Evolutionary conservation across 306 rosid genomes (phyloP), one percentile per base, ranked within the genome.

Genomic region (Castanopsis chinensis): DNA sequence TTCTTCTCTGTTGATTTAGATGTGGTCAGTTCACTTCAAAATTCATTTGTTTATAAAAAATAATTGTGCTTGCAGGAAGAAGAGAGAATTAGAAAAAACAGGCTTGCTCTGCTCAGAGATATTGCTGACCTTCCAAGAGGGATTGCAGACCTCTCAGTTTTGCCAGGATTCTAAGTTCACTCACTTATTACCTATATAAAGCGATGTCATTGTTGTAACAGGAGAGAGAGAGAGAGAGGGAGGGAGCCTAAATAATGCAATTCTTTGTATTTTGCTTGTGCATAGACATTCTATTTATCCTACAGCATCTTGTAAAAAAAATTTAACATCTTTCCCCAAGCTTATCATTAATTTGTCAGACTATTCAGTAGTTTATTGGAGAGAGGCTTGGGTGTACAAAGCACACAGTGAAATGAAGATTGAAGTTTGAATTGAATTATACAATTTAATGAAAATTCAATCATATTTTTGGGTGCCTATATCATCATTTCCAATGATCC

Each of bases 51-150:
- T 59, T 23, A 20, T 5, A 17, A 37, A 69, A 20, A 15, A 19
- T 37, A 37, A 37, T 37, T 72, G 73, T 77, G 53, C 54, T 15
- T 59, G 45, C 83, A 94, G 99, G 99, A 94, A 69, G 95, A 92
- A 23, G 92, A 84, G 57, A 88, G 83, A 68, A 85, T 91, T 76
- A 88, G 99, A 73, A 87, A 83, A 30, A 94, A 94, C 89, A 88
- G 99, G 87, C 89, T 94, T 53, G 80, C 90, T 75, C 76, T 94
- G 89, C 91, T 94, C 15, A 94, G 90, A 81, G 89, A 80, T 78
- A 89, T 94, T 81, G 87, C 98, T 30, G 94, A 94, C 58, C 99
- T 94, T 33, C 97, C 99, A 32, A 88, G 73, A 78, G 99, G 97
- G 72, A 86, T 94, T 73, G 99, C 93, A 49, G 99, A 92, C 73